These are phyloP conservation scores for Pichia eremophila DNA, from an alignment of 805 yeast species.

Conservation along the genomic window DNA sequence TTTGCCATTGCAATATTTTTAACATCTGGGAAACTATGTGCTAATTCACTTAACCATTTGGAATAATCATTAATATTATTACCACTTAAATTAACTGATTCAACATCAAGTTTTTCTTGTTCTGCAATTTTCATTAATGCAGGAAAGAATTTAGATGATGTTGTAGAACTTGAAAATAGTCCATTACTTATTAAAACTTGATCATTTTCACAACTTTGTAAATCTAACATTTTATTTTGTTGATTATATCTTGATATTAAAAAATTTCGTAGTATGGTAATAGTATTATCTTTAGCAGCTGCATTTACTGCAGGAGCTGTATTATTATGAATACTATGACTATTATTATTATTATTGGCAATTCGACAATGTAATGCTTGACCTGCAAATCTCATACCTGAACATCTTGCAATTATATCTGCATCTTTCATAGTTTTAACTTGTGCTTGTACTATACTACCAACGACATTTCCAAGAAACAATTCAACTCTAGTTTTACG, in stretches of 20 bases:
- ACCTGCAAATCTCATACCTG: constrained; percentile 80
- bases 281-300: constrained; percentile 29
- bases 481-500: constrained; percentile 56
- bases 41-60: constrained; percentile 47
- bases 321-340: constrained; percentile 10
- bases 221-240: constrained; percentile 54
- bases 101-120: constrained; percentile 42
- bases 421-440: constrained; percentile 52
- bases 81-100: constrained; percentile 59
- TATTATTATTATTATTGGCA: constrained; percentile 16
- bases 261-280: constrained; percentile 53
- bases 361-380: constrained; percentile 47
- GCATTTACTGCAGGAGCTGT: not conserved
- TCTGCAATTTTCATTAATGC: constrained; percentile 80
- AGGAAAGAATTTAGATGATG: constrained; percentile 72
- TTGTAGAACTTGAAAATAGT: constrained; percentile 35
- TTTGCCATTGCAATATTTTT: constrained; percentile 73
- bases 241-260: constrained; percentile 61
- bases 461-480: constrained; percentile 35
- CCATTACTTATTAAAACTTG: constrained; percentile 51
- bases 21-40: constrained; percentile 66
- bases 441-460: constrained; percentile 47
- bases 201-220: constrained; percentile 56
- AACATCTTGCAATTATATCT: constrained; percentile 45
- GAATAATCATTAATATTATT: constrained; percentile 58